Conservation (phyloP, 345 rosid species). For the Moricandia arvensis region DNA sequence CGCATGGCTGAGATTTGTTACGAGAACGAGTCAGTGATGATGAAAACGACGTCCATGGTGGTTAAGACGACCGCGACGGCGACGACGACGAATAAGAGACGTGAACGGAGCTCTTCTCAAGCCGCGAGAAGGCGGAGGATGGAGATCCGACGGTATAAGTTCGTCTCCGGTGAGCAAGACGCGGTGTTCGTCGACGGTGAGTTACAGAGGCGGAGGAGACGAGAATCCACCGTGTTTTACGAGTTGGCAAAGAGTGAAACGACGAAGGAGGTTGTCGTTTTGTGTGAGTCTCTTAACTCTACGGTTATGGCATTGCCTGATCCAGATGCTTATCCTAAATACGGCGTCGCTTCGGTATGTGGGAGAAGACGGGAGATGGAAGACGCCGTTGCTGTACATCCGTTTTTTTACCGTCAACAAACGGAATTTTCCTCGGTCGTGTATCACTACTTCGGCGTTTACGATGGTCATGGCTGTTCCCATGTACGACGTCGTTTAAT, state of each 20-base stretch:
- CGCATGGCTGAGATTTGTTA: slow-evolving; percentile 66
- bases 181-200: slow-evolving; percentile 11
- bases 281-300: slow-evolving; percentile 30
- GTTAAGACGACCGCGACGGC: slow-evolving; percentile 44
- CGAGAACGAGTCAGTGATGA: slow-evolving; percentile 33
- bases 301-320: slow-evolving; percentile 33
- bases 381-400: slow-evolving; percentile 67
- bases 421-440: slow-evolving; percentile 14
- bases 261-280: slow-evolving; percentile 27
- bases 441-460: slow-evolving; percentile 67
- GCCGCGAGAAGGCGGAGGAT: slow-evolving; percentile 69
- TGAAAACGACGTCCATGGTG: slow-evolving; percentile 27
- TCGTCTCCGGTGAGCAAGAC: slow-evolving; percentile 40
- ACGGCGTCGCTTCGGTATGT: slow-evolving; percentile 73
- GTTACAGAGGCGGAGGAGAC: slow-evolving; percentile 44
- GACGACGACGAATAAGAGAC: slow-evolving; percentile 17
- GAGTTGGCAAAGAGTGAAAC: neutral
- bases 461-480: slow-evolving; percentile 81
- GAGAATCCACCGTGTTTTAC: slow-evolving; percentile 23
- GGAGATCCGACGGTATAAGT: slow-evolving; percentile 63
- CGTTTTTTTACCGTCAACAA: slow-evolving; percentile 39
- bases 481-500: slow-evolving; percentile 46
- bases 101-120: slow-evolving; percentile 43
- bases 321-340: slow-evolving; percentile 42
- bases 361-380: slow-evolving; percentile 91